Conservation (phyloP, 192 early-diverging fungal genomes). For the Dispira simplex region DNA sequence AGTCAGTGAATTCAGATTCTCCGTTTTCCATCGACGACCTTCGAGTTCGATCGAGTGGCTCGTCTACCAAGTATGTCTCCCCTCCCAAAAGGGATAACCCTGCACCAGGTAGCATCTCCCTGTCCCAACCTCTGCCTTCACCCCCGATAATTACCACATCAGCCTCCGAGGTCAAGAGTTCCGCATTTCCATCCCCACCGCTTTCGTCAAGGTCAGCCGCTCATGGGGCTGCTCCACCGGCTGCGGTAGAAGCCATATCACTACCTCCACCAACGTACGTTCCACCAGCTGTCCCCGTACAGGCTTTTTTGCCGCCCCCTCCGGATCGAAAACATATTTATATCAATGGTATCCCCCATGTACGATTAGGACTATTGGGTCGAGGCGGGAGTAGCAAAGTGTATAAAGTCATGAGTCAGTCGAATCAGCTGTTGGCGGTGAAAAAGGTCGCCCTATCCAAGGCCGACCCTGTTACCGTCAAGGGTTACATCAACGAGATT, state of each 20-base stretch:
- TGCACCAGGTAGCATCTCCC: too few species aligned
- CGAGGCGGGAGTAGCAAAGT: conserved; percentile 83
- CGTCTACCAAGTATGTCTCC: too few species aligned
- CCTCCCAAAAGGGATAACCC: too few species aligned
- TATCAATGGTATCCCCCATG: conserved; percentile 31
- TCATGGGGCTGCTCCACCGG: background rate
- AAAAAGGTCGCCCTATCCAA: conserved; percentile 69
- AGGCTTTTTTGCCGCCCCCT: background rate
- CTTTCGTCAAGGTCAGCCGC: too few species aligned
- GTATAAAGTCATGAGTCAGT: conserved; percentile 60
- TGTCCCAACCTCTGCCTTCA: too few species aligned
- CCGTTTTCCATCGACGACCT: too few species aligned
- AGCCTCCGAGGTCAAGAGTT: too few species aligned
- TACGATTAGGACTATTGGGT: conserved; percentile 43
- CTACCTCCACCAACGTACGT: background rate
- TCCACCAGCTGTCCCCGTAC: background rate
- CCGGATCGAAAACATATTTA: conserved; percentile 21
- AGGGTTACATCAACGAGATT: conserved; percentile 78
- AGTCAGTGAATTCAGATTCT: too few species aligned
- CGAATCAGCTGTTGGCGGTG: conserved; percentile 53
- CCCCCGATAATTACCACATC: too few species aligned
- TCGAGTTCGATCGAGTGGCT: too few species aligned
- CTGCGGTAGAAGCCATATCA: background rate
- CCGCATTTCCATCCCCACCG: too few species aligned
- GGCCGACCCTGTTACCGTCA: conserved; percentile 40